Conservation (phyloP, 768 basidiomycete species). For the Cyclocybe cylindracea region DNA sequence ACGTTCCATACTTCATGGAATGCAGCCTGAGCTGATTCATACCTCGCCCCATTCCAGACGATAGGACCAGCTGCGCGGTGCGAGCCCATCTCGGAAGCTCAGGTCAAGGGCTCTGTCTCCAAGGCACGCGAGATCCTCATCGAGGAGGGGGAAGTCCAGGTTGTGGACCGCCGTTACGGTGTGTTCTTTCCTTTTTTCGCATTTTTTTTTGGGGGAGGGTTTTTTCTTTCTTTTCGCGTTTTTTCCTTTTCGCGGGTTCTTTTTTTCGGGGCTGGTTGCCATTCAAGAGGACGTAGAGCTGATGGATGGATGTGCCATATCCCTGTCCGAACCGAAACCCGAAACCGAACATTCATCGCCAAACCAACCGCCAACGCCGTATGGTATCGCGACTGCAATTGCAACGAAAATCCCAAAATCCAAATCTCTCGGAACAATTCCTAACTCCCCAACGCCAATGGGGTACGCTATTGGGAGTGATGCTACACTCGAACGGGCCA, state of each 20-base stretch:
- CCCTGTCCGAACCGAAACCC: too few relatives aligned
- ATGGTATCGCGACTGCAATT: neutral
- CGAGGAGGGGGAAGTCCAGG: constrained; percentile 97
- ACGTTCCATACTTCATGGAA: too few relatives aligned
- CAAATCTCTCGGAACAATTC: neutral
- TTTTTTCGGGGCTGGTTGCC: too few relatives aligned
- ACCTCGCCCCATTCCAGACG: too few relatives aligned
- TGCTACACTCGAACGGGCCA: too few relatives aligned
- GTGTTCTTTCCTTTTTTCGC: constrained; percentile 27
- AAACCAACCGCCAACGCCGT: too few relatives aligned
- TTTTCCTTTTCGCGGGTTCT: too few relatives aligned
- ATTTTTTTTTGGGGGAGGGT: constrained; percentile 4
- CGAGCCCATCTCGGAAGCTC: constrained; percentile 93
- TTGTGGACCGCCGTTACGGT: constrained; percentile 97
- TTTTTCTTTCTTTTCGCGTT: neutral
- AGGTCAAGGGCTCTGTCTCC: constrained; percentile 93
- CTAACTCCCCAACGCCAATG: too few relatives aligned
- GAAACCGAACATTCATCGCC: too few relatives aligned
- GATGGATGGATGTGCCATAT: too few relatives aligned
- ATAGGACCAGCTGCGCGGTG: constrained; percentile 93
- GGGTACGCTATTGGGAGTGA: neutral
- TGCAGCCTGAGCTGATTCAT: too few relatives aligned
- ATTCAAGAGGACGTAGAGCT: too few relatives aligned
- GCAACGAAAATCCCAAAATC: neutral
- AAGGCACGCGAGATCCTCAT: constrained; percentile 97